phyloP scores from a whole-genome alignment of 768 basidiomycete genomes.

The Suillus variegatus region DNA sequence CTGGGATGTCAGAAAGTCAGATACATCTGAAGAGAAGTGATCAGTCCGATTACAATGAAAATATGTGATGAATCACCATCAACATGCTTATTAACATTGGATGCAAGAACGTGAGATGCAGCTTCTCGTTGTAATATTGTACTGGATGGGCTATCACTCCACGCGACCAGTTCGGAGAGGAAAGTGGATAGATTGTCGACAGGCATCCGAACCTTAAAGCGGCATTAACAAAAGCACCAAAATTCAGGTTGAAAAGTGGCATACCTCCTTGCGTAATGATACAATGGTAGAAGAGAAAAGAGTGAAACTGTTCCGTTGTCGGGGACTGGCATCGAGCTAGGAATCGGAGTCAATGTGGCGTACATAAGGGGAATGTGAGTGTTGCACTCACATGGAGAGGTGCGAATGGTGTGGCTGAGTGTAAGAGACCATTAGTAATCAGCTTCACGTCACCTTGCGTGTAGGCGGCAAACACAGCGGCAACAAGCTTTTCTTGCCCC shows the following conservation, averaged over 20 bases:
- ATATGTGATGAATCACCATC: constrained; percentile 46
- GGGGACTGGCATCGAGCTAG: constrained; percentile 20
- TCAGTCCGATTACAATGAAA: constrained; percentile 14
- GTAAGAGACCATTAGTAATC: constrained; percentile 57
- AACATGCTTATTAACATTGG: constrained; percentile 77
- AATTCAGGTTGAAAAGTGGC: constrained; percentile 13
- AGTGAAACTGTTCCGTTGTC: constrained; percentile 63
- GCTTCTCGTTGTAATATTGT: constrained; percentile 55
- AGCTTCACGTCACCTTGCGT: constrained; percentile 44
- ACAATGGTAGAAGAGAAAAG: constrained; percentile 70
- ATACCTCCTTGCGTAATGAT: constrained; percentile 66
- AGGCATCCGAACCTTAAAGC: constrained; percentile 50
- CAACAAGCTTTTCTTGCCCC: constrained; percentile 61
- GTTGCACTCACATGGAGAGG: constrained; percentile 52
- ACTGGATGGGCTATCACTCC: constrained; percentile 54
- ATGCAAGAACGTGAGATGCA: constrained; percentile 57
- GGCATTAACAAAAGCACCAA: neutral
- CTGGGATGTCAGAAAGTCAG: constrained; percentile 43
- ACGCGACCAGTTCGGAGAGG: constrained; percentile 54
- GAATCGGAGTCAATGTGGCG: constrained; percentile 3
- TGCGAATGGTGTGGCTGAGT: constrained; percentile 38
- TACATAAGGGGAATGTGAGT: neutral
- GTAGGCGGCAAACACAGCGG: constrained; percentile 41
- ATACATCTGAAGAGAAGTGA: constrained; percentile 42
- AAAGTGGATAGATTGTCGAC: constrained; percentile 51